Evolutionary conservation across 257 asterid genomes (phyloP).

Genomic region (Solanum ossicruentum): DNA sequence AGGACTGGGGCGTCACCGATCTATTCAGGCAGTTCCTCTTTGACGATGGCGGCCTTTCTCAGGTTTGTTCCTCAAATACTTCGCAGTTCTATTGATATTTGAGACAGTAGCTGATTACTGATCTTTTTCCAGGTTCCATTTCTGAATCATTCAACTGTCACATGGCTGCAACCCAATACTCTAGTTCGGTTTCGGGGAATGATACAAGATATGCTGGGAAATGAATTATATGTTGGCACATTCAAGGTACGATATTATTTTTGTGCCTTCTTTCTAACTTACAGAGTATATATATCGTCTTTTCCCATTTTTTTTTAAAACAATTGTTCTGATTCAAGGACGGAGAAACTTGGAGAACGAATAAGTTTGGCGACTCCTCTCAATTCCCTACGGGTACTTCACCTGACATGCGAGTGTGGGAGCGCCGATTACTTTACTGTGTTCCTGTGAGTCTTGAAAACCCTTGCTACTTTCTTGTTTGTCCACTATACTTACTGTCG

Average conservation of each 20-base stretch:
- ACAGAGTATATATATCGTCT: background rate
- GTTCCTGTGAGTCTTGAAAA: slow-evolving; percentile 45
- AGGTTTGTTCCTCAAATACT: slow-evolving; percentile 18
- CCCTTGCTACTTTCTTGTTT: background rate
- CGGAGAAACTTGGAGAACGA: slow-evolving; percentile 71
- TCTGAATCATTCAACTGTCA: slow-evolving; percentile 48
- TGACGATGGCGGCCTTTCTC: slow-evolving; percentile 52
- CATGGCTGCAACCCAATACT: slow-evolving; percentile 53
- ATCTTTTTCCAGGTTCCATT: slow-evolving; percentile 50
- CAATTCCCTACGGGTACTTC: slow-evolving; percentile 37
- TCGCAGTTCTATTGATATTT: background rate
- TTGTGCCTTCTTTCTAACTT: background rate
- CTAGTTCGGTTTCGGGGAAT: slow-evolving; percentile 85
- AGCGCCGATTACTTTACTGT: slow-evolving; percentile 74
- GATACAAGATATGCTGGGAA: slow-evolving; percentile 90
- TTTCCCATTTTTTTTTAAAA: background rate
- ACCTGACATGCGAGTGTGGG: slow-evolving; percentile 62
- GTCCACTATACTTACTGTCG: background rate
- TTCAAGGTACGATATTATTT: slow-evolving; percentile 41
- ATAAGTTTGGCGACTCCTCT: slow-evolving; percentile 63
- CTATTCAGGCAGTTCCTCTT: slow-evolving; percentile 59
- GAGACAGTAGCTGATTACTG: background rate
- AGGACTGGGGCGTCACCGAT: slow-evolving; percentile 74
- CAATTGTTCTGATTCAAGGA: slow-evolving; percentile 27
- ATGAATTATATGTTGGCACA: slow-evolving; percentile 78